Evolutionary conservation across 495 filamentous ascomycete genomes (phyloP).

Genomic region (Neurospora sp.): DNA sequence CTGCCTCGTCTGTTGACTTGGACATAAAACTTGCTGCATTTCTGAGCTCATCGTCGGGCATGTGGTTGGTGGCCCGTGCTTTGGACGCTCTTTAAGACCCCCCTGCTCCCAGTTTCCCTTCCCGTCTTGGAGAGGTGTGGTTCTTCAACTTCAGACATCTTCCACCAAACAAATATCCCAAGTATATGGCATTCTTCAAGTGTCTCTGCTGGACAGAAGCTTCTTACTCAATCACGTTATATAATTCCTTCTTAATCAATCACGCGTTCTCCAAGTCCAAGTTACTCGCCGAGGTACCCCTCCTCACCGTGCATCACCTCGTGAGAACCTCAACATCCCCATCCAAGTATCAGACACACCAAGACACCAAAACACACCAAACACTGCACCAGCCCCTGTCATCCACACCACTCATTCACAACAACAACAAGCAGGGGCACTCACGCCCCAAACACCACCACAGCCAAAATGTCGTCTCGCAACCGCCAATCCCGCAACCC

Average conservation of each 20-base stretch:
- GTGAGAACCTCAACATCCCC: background rate
- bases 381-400: too few relatives aligned
- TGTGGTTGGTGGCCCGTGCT: background rate
- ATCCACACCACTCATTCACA: background rate
- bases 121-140: background rate
- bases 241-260: background rate
- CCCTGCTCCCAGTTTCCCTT: background rate
- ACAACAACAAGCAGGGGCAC: background rate
- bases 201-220: background rate
- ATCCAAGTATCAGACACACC: background rate
- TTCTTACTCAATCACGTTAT: background rate
- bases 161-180: background rate
- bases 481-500: conserved; percentile 35
- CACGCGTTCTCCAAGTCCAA: background rate
- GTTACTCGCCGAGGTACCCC: background rate
- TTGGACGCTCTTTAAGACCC: background rate
- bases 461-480: conserved; percentile 30
- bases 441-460: background rate
- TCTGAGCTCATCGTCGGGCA: background rate
- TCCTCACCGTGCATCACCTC: background rate
- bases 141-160: background rate
- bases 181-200: background rate
- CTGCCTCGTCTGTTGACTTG: background rate
- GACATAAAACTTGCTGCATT: background rate
- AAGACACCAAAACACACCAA: background rate